Base-by-base conservation (phyloP, 495 filamentous ascomycete species). In the Cercophora scortea region DNA sequence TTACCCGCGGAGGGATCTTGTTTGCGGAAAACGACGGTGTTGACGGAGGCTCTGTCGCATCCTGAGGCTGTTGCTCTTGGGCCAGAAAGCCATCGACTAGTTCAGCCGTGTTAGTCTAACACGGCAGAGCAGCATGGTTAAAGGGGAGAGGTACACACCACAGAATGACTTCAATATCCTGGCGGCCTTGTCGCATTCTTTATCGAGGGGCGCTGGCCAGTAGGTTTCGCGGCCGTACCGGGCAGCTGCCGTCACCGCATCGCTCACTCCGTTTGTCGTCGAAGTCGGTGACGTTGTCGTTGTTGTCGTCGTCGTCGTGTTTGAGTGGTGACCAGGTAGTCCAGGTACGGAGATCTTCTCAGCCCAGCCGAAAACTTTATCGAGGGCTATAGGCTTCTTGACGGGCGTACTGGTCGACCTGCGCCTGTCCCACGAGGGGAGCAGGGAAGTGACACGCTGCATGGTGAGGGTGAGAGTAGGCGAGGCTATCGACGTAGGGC, bases 101-200 rank as follows among this genome's bases (percentile, higher is more conserved):
- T 41, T 49, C 44, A 53, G 46, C 18, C 5, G 32, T 15, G 12
- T 46, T 40, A 25, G 46, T 4, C 19, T 18, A 50, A 19, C 15
- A 18, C 17, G n/a, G 42, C 2, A 17, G 12, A 32, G 32, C 19
- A 16, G 4, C 10, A 16, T n/a, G 42, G 17, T 15, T 10, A 42
- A 35, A 19, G 18, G 46, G 32, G 33, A 46, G 7, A 32, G 19
- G 11, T 13, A 67, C 74, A 47, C 65, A 77, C 74, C 86, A 74
- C 88, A 92, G 69, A 94, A 94, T 42, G 84, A 88, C 61, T 85
- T 82, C 42, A 94, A 60, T 45, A 94, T 92, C 42, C 89, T 79
- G 47, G 89, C 89, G 16, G 88, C 88, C 71, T 93, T 92, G 65
- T 94, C 88, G 72, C 82, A 84, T 71, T 94, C 89, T 61, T 82